Percentiles rank a stretch among this genome's conserved stretches.
These are phyloP conservation scores for Trichothecium sympodiale DNA, from an alignment of 2,329 filamentous ascomycete genomes.

Conservation along the genomic window DNA sequence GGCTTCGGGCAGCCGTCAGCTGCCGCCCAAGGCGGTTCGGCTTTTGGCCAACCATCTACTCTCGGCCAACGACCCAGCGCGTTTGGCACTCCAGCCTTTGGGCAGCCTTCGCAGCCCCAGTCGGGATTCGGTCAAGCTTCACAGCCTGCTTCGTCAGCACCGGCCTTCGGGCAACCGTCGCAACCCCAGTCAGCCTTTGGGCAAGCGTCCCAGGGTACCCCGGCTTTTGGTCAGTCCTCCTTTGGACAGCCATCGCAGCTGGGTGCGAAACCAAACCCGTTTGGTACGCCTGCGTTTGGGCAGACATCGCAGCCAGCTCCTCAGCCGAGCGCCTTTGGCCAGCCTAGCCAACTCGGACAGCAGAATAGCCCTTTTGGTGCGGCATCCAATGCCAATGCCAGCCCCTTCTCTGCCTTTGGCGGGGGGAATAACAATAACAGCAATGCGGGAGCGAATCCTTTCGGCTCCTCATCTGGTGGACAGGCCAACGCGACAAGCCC, in stretches of 20 bases:
- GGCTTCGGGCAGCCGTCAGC: slow-evolving; percentile 30
- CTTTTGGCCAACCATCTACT: slow-evolving; percentile 27
- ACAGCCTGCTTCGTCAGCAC: slow-evolving; percentile 12
- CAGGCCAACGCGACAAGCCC: slow-evolving; percentile 1
- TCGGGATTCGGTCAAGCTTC: slow-evolving; percentile 22
- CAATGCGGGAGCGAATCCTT: slow-evolving; percentile 2
- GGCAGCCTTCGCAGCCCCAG: slow-evolving; percentile 17
- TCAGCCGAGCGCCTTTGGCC: slow-evolving; percentile 20
- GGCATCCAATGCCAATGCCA: background rate
- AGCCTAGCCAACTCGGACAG: slow-evolving; percentile 6
- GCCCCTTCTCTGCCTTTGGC: too few species aligned
- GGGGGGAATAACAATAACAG: too few species aligned
- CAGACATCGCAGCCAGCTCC: slow-evolving; percentile 3
- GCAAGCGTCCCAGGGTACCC: slow-evolving; percentile 13
- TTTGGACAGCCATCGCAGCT: slow-evolving; percentile 7
- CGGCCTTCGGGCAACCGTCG: slow-evolving; percentile 20
- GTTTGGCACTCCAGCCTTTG: slow-evolving; percentile 21
- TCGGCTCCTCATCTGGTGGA: background rate
- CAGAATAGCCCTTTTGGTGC: slow-evolving; percentile 3
- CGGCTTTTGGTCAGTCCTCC: slow-evolving; percentile 19
- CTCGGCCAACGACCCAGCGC: slow-evolving; percentile 20
- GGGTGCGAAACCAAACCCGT: slow-evolving; percentile 16
- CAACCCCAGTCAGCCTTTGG: slow-evolving; percentile 18
- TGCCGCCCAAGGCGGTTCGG: slow-evolving; percentile 19
- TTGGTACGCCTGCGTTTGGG: slow-evolving; percentile 4